Evolutionary conservation across 1,284 basidiomycete genomes (phyloP).

Genomic region (Mycena sp.): DNA sequence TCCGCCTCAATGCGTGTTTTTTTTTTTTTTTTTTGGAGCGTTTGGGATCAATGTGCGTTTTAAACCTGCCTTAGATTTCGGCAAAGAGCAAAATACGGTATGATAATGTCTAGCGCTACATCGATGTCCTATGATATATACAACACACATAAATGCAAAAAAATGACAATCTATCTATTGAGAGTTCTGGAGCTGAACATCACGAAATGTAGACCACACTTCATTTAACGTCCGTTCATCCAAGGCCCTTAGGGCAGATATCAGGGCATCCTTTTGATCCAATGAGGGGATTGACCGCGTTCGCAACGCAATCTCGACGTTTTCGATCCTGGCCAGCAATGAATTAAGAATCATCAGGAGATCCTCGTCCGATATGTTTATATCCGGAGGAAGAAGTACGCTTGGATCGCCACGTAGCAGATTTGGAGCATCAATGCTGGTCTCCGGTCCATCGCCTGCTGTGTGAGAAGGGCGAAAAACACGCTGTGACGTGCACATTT

Average conservation of each 20-base stretch:
- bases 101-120: too few relatives aligned
- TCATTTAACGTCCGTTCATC: slow-evolving; percentile 58
- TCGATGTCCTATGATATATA: too few relatives aligned
- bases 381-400: slow-evolving; percentile 76
- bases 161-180: too few relatives aligned
- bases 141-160: too few relatives aligned
- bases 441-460: slow-evolving; percentile 51
- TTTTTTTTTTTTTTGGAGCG: too few relatives aligned
- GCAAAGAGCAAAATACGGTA: too few relatives aligned
- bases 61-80: too few relatives aligned
- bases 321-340: slow-evolving; percentile 81
- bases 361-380: slow-evolving; percentile 79
- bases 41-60: too few relatives aligned
- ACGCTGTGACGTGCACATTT: slow-evolving; percentile 77
- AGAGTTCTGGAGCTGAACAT: too few relatives aligned
- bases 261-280: neutral
- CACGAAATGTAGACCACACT: slow-evolving; percentile 44
- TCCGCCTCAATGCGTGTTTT: too few relatives aligned
- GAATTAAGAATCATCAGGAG: slow-evolving; percentile 80
- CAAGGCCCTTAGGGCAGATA: slow-evolving; percentile 32
- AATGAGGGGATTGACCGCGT: neutral
- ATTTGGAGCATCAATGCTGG: neutral
- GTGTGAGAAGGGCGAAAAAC: slow-evolving; percentile 61
- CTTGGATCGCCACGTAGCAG: slow-evolving; percentile 55
- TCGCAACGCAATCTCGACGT: slow-evolving; percentile 45